Base-by-base conservation (phyloP, 345 rosid genomes). In the Acer yangbiense region DNA sequence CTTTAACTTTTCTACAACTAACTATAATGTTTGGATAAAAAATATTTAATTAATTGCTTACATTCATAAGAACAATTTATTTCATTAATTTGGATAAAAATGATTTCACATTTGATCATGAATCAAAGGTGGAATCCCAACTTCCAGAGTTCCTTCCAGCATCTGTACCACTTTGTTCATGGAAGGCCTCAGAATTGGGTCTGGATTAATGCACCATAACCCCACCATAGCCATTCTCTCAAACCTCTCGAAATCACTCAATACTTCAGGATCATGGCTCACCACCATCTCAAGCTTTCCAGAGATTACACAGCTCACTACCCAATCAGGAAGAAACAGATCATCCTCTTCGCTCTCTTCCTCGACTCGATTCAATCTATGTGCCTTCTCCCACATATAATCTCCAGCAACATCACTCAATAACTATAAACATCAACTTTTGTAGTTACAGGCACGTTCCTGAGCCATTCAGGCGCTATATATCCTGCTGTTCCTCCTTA, bases 191-290 rank as follows among this genome's bases (percentile, higher is more conserved):
- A 68, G 72, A 32, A 54, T 32, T 17, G 87, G 80, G 11, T 84
- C 74, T 12, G 77, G 76, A 35, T 76, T 69, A 63, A 72, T 76
- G 68, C 87, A 84, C 87, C 87, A 84, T 29, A 81, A 55, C n/a
- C 84, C 87, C 58, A 84, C 85, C 82, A 84, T 65, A 23, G 64
- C 72, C 81, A 84, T 81, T 44, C 85, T 84, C 83, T 84, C 73
- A 14, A 84, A 81, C 72, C 84, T 78, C 66, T 78, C 39, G 21
- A 81, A 67, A 54, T 83, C 82, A 21, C 70, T 76, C 66, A 78
- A 61, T 14, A 54, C 83, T 29, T 80, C 78, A 23, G 73, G 76
- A 61, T 83, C 86, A 78, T 81, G 60, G 32, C 64, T 39, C 10
- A 75, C 75, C 27, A 72, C 65, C 29, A 7, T 65, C 76, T 68